Conservation (phyloP, 1,284 basidiomycete species). For the Ceratobasidium sp. region DNA sequence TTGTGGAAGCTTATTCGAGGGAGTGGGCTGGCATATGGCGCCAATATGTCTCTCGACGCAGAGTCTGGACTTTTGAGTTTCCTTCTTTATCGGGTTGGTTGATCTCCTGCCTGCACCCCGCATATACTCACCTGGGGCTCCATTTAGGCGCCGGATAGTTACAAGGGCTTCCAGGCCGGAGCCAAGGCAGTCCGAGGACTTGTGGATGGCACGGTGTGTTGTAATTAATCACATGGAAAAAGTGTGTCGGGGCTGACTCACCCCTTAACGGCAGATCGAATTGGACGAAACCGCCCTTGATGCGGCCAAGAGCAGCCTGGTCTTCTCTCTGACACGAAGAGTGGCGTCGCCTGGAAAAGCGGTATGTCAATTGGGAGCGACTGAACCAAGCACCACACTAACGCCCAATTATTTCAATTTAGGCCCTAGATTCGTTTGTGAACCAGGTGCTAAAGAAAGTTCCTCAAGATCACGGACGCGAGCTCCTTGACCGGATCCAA, state of each 20-base stretch:
- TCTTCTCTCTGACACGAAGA: conserved; percentile 78
- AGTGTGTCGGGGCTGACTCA: too few species aligned
- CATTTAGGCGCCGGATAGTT: conserved; percentile 79
- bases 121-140: conserved; percentile 3
- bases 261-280: conserved; percentile 61
- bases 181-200: conserved; percentile 73
- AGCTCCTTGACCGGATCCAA: conserved; percentile 79
- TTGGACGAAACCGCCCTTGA: conserved; percentile 86
- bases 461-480: conserved; percentile 71
- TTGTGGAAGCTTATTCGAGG: conserved; percentile 93
- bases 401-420: conserved; percentile 2
- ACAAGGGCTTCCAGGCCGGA: conserved; percentile 83
- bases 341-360: conserved; percentile 86
- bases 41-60: conserved; percentile 75
- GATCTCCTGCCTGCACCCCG: background rate
- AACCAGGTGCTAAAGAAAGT: conserved; percentile 87
- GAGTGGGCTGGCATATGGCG: conserved; percentile 92
- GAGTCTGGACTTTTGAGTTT: conserved; percentile 86
- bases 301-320: conserved; percentile 89
- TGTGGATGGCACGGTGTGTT: conserved; percentile 71
- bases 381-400: background rate
- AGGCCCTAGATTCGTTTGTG: conserved; percentile 80
- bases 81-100: conserved; percentile 76
- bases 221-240: background rate
- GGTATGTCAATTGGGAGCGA: conserved; percentile 56